Base-by-base conservation (phyloP, 1,139 yeast genomes). In the Diutina neorugosa region DNA sequence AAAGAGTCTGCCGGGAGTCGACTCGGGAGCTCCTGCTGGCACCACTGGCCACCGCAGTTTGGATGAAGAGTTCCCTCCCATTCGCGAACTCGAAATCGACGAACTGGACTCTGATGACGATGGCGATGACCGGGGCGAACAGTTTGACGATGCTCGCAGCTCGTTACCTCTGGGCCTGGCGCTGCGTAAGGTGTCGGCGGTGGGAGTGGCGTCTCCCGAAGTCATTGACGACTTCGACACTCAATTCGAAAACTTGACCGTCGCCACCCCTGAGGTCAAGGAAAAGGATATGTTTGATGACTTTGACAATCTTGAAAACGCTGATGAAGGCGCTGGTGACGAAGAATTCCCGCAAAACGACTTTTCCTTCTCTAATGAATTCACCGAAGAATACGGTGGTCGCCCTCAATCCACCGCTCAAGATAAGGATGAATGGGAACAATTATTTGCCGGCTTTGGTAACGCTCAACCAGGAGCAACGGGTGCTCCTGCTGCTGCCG, bases 341-440 rank as follows among this genome's bases (percentile, higher is more conserved):
- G 50, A 46, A 4, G 50, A 46, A 12, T 46, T 46, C 21, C 50
- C 50, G 11, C 40, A 46, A 11, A 46, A 46, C 40, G 50, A 46
- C 40, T 46, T 46, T 27, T 46, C 50, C 23, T 46, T 46, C 27
- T 46, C 50, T 6, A 46, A 46, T 18, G 50, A 46, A 21, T 46
- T 46, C 14, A 46, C 50, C 12, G n/a, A 46, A 9, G 21, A 46
- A 18, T 16, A 6, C 23, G 44, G 4, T 16, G 50, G 37, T 16
- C 19, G 18, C 16, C 14, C 50, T 25, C 19, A 11, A 7, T 9
- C 43, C n/a, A 18, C 27, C 21, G 42, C 52, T 5, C 50, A 23
- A n/a, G 70, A 64, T 8, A 77, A 78, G 55, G 96, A 88, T 62
- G 97, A 90, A 66, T 90, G 97, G 97, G 96, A 90, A 62, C 94